These are phyloP conservation scores for Cyclotella baltica DNA, from an alignment of 108 stramenopile species.

Conservation along the genomic window DNA sequence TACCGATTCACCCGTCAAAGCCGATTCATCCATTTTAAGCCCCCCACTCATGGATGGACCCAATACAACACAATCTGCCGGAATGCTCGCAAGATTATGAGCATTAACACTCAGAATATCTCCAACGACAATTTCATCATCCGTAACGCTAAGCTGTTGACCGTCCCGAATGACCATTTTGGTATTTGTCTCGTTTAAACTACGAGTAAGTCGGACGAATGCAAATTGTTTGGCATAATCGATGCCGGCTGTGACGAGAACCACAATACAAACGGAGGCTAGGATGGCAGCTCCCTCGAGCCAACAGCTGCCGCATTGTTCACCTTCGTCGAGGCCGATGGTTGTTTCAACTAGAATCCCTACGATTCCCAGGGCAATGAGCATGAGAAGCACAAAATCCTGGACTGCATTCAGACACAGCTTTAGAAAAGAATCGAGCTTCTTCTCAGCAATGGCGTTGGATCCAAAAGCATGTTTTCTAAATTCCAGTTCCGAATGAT, in stretches of 20 bases:
- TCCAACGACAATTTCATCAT: constrained; percentile 96
- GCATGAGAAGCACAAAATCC: constrained; percentile 92
- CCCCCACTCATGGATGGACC: constrained; percentile 77
- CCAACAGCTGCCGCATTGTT: constrained; percentile 83
- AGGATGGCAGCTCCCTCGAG: constrained; percentile 95
- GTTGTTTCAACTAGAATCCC: constrained; percentile 83
- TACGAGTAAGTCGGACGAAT: constrained; percentile 87
- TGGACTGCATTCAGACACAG: constrained; percentile 94
- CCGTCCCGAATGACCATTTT: constrained; percentile 91
- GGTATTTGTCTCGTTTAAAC: constrained; percentile 80
- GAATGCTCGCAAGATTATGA: constrained; percentile 85
- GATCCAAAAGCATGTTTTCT: constrained; percentile 73
- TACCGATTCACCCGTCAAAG: constrained; percentile 95
- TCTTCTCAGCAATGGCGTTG: constrained; percentile 77
- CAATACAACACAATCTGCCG: constrained; percentile 95
- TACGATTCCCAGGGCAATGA: constrained; percentile 89
- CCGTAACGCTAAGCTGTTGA: constrained; percentile 70
- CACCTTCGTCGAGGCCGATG: constrained; percentile 67
- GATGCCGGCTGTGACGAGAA: constrained; percentile 91
- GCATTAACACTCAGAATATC: constrained; percentile 94
- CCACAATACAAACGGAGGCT: constrained; percentile 88
- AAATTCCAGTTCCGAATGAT: constrained; percentile 65
- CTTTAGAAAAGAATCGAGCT: constrained; percentile 76
- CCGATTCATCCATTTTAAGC: constrained; percentile 91
- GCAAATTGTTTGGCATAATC: constrained; percentile 96